These are phyloP conservation scores for Ustilago tritici DNA, from an alignment of 1,284 basidiomycete genomes.

Conservation along the genomic window DNA sequence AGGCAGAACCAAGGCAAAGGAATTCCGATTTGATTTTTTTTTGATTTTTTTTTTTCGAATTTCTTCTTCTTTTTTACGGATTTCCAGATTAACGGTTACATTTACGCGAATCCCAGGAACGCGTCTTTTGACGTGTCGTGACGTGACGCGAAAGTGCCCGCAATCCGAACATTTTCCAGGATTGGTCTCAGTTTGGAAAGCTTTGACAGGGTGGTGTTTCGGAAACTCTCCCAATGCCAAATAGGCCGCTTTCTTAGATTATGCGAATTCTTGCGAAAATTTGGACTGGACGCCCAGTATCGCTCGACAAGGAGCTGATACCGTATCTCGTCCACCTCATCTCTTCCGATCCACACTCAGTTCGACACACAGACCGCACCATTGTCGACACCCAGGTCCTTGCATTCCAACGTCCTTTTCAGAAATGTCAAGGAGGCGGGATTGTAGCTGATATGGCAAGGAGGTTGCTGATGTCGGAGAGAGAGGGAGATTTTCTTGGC, in stretches of 20 bases:
- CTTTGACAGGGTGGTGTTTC: neutral
- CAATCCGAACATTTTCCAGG: neutral
- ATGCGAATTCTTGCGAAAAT: neutral
- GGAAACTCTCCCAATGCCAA: neutral
- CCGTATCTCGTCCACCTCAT: neutral
- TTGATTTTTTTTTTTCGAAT: too few relatives aligned
- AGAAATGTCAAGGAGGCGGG: neutral
- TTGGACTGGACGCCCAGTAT: neutral
- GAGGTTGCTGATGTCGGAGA: neutral
- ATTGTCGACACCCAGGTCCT: too few relatives aligned
- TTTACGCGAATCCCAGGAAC: conserved; percentile 30
- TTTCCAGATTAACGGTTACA: conserved; percentile 1
- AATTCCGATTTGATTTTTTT: neutral
- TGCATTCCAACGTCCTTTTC: neutral
- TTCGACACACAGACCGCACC: too few relatives aligned
- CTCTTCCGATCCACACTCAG: too few relatives aligned
- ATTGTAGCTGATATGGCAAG: neutral
- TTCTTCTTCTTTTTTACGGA: neutral
- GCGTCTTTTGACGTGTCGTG: conserved; percentile 35
- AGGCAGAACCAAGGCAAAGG: neutral
- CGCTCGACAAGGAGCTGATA: neutral
- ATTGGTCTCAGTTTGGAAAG: neutral
- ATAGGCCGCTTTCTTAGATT: neutral
- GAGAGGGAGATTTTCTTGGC: neutral
- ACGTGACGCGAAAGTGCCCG: conserved; percentile 32